Conservation (phyloP, 352 stramenopile genomes). For the Globisporangium perplexum region DNA sequence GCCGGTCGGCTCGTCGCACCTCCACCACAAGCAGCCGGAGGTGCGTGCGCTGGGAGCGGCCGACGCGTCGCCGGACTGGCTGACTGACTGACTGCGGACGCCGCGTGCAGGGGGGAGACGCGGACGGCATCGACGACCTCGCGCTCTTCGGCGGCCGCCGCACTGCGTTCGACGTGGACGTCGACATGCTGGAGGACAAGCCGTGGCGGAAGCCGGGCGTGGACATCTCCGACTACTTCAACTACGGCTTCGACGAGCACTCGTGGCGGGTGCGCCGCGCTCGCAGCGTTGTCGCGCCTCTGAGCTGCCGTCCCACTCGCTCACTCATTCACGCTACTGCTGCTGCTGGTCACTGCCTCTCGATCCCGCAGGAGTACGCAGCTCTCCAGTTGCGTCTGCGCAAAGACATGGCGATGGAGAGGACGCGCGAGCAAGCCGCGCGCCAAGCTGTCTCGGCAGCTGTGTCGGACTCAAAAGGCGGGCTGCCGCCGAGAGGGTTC, state of each 20-base stretch:
- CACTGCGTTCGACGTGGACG: slow-evolving; percentile 90
- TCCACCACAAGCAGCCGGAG: slow-evolving; percentile 20
- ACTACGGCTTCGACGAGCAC: slow-evolving; percentile 91
- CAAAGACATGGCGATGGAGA: slow-evolving; percentile 67
- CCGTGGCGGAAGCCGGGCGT: slow-evolving; percentile 89
- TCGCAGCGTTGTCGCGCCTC: neutral
- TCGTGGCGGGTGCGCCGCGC: slow-evolving; percentile 49
- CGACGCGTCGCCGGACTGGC: neutral
- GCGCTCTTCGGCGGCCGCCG: slow-evolving; percentile 73
- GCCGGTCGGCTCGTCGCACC: slow-evolving; percentile 14
- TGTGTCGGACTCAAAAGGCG: slow-evolving; percentile 25
- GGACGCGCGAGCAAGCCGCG: slow-evolving; percentile 74
- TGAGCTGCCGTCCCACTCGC: neutral
- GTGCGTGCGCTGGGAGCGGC: neutral
- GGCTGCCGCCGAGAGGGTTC: slow-evolving; percentile 21
- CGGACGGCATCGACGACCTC: slow-evolving; percentile 56
- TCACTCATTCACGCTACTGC: neutral
- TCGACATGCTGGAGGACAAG: slow-evolving; percentile 89
- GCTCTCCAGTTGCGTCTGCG: slow-evolving; percentile 65
- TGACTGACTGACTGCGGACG: neutral
- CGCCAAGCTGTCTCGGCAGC: slow-evolving; percentile 60
- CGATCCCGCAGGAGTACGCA: slow-evolving; percentile 66
- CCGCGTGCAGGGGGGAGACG: slow-evolving; percentile 14
- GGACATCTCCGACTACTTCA: slow-evolving; percentile 93
- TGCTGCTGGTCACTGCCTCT: neutral